Evolutionary conservation across 2,329 filamentous ascomycete species (phyloP), one percentile per base, ranked within the genome.

Genomic region (Beauveria asiatica): DNA sequence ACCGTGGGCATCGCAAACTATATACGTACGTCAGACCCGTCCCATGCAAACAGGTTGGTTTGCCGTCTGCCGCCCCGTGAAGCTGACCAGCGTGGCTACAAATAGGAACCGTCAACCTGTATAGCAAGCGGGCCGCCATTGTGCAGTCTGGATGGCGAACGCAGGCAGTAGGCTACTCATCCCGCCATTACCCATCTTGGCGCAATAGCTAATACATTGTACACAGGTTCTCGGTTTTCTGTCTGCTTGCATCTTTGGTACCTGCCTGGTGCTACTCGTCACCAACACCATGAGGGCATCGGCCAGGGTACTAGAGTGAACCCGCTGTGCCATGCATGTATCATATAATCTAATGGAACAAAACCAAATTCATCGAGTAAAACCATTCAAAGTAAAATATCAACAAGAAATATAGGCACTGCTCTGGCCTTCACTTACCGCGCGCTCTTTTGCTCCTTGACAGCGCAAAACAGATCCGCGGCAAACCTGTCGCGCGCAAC

Each of bases 131-230:
- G 65, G 81, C 82, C 27, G 94, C 94, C 0, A 81, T 97, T 64
- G 94, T 99, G 44, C 94, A 99, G 76, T 89, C 86, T 33, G 94
- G 94, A 1, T 94, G 90, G 88, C 93, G 91, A 74, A 97, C 94
- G 42, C 92, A 97, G 71, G 73, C 87, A 46, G 89, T 96, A 69
- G 64, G 78, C 10, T 41, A n/a, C 49, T n/a, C 71, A n/a, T 17
- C 5, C 16, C 27, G 8, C 17, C 4, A 44, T 5, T 48, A 16
- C 21, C 8, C 37, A 6, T 16, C n/a, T 10, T 55, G 4, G 45
- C 23, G 7, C 16, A 49, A 30, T 5, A 19, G 19, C 16, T 23
- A n/a, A 16, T 16, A 37, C 33, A 25, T 17, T n/a, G 33, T 33
- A 42, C 17, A 10, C 25, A 88, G 85, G 76, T 87, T 25, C 82